These are phyloP conservation scores for Spathaspora jeffriesii DNA, from an alignment of 1,139 yeast genomes.

Conservation along the genomic window DNA sequence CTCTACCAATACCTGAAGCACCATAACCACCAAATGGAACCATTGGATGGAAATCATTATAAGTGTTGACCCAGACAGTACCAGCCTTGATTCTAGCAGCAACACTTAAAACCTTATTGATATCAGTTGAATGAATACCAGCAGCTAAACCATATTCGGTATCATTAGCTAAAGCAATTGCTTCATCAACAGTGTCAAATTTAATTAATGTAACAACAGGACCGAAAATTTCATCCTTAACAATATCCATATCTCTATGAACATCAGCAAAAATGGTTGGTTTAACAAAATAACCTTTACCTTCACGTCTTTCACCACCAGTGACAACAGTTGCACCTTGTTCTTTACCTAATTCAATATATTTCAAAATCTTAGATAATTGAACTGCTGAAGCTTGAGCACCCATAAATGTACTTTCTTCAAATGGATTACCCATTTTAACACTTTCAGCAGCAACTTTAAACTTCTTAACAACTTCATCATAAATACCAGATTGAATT, in stretches of 20 bases:
- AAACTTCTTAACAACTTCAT: constrained; percentile 60
- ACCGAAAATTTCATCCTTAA: constrained; percentile 84
- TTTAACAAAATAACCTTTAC: constrained; percentile 74
- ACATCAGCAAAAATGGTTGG: constrained; percentile 83
- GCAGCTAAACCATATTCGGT: constrained; percentile 82
- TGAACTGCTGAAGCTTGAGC: constrained; percentile 81
- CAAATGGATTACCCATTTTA: constrained; percentile 79
- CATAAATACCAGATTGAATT: constrained; percentile 77
- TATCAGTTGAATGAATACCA: constrained; percentile 72
- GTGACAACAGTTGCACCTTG: constrained; percentile 77
- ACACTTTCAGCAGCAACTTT: constrained; percentile 56
- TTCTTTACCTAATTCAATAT: constrained; percentile 69
- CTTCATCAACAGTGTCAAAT: constrained; percentile 75
- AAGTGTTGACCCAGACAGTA: constrained; percentile 83
- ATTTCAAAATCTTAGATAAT: constrained; percentile 71
- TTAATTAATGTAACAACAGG: constrained; percentile 79
- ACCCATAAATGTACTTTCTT: constrained; percentile 73
- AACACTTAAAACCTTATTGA: constrained; percentile 68
- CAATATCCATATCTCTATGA: constrained; percentile 64
- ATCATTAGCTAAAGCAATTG: constrained; percentile 67
- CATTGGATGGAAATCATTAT: constrained; percentile 79
- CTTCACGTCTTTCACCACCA: constrained; percentile 73
- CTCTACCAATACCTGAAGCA: constrained; percentile 90
- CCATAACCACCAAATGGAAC: constrained; percentile 89
- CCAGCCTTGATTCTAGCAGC: constrained; percentile 75